Conservation (phyloP, 2,329 filamentous ascomycete species). For the Aspergillus clavatus region DNA sequence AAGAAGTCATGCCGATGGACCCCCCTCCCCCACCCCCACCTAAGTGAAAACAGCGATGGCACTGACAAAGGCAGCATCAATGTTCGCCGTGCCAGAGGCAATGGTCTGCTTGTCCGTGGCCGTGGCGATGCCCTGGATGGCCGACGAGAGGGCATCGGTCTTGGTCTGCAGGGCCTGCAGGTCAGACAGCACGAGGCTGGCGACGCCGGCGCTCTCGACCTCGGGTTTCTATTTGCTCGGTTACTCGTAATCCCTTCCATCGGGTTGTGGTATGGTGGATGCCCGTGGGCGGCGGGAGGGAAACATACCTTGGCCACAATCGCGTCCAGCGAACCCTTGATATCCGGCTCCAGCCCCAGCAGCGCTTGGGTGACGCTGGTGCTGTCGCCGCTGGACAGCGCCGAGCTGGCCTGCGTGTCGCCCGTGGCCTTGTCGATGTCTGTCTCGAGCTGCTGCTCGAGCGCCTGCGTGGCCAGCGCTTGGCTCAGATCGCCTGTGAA, state of each 20-base stretch:
- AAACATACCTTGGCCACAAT: constrained; percentile 9
- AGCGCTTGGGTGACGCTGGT: constrained; percentile 4
- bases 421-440: constrained; percentile 5
- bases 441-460: constrained; percentile 3
- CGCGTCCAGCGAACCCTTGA: constrained; percentile 1
- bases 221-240: constrained; percentile 3
- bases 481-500: constrained; percentile 6
- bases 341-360: constrained; percentile 6
- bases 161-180: constrained; percentile 3
- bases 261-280: not conserved
- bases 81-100: not conserved
- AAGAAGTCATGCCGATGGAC: not conserved
- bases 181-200: constrained; percentile 1
- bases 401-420: constrained; percentile 3
- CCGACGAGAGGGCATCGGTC: constrained; percentile 3
- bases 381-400: constrained; percentile 7
- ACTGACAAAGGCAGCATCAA: constrained; percentile 8
- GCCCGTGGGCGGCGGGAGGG: not conserved
- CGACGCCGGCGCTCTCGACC: constrained; percentile 2
- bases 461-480: constrained; percentile 1
- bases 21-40: not conserved
- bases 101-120: constrained; percentile 5
- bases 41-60: constrained; percentile 6
- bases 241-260: too few species aligned
- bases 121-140: constrained; percentile 5